Evolutionary conservation across 2,329 filamentous ascomycete species (phyloP).

Genomic region (Cladosporium sp.): DNA sequence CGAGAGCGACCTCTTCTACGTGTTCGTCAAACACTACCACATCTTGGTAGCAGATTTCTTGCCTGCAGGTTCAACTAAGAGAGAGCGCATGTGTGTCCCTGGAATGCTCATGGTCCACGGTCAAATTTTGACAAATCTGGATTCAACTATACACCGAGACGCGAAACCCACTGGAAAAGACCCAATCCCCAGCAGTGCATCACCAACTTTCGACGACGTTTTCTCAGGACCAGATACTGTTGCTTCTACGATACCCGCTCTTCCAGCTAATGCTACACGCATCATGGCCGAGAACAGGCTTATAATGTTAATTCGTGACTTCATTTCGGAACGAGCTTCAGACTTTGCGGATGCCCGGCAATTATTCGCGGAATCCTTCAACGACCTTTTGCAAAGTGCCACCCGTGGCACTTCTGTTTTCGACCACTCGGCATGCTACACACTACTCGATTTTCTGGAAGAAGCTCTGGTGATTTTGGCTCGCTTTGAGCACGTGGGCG

Average conservation of each 20-base stretch:
- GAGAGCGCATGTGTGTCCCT: constrained; percentile 63
- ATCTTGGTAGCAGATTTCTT: constrained; percentile 66
- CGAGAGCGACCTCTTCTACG: constrained; percentile 86
- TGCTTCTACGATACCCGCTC: constrained; percentile 56
- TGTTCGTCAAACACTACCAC: constrained; percentile 86
- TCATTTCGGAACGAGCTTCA: constrained; percentile 61
- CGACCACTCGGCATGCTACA: constrained; percentile 79
- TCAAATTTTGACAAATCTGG: constrained; percentile 73
- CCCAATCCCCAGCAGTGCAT: constrained; percentile 31
- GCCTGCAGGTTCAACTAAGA: constrained; percentile 44
- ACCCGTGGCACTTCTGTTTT: constrained; percentile 73
- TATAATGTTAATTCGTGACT: constrained; percentile 75
- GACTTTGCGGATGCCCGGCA: constrained; percentile 55
- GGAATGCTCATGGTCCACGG: constrained; percentile 77
- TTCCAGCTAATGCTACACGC: constrained; percentile 66
- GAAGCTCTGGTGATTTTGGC: constrained; percentile 68
- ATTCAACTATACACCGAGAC: constrained; percentile 74
- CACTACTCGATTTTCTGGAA: constrained; percentile 86
- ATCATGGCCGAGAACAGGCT: constrained; percentile 87
- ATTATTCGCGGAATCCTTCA: constrained; percentile 73
- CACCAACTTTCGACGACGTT: constrained; percentile 63
- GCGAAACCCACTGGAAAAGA: constrained; percentile 32
- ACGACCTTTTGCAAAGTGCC: constrained; percentile 66
- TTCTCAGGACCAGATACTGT: constrained; percentile 63
- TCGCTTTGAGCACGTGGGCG: constrained; percentile 52